Evolutionary conservation across 2,329 filamentous ascomycete genomes (phyloP), one percentile per base, ranked within the genome.

Genomic region (Trichoderma atroviride): DNA sequence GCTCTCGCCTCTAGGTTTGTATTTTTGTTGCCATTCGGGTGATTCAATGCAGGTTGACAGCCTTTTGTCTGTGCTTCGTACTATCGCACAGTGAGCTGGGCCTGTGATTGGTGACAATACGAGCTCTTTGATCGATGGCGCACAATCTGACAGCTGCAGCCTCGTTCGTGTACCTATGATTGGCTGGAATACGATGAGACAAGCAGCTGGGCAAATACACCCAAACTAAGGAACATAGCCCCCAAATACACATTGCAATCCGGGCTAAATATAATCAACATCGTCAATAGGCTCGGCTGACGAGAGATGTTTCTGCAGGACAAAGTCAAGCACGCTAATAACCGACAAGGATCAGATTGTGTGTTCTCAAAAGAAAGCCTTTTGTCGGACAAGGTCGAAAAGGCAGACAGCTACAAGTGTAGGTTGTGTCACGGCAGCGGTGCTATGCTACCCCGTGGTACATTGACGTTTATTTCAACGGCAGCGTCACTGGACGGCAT

Each of bases 391-490:
- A 5, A 9, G 43, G n/a, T 1, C n/a, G 10, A 24, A 24, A 50
- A 11, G 47, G n/a, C 5, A 19, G 16, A n/a, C 40, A 19, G 47
- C 52, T 16, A 24, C 24, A 14, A 33, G 16, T 40, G 31, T 40
- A 33, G 53, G 19, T 27, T 31, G 68, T 55, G 62, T 58, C 47
- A 56, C 68, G 33, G 33, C 58, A 57, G 66, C 66, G 53, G 66
- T 50, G 37, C 35, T 56, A 57, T 62, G 29, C 47, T 52, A 19
- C 16, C 16, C 19, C 5, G 37, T 40, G 58, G 50, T 47, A 33
- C 58, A 69, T 27, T 14, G 50, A 58, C 66, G 50, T 40, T 57
- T 68, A 55, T 52, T 37, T 37, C 55, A 22, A 16, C 29, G 29
- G 37, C 37, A 27, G 55, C 55, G 40, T 33, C 29, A 22, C 13